These are phyloP conservation scores for Daedaleopsis nitida DNA, from an alignment of 768 basidiomycete genomes.

Conservation along the genomic window DNA sequence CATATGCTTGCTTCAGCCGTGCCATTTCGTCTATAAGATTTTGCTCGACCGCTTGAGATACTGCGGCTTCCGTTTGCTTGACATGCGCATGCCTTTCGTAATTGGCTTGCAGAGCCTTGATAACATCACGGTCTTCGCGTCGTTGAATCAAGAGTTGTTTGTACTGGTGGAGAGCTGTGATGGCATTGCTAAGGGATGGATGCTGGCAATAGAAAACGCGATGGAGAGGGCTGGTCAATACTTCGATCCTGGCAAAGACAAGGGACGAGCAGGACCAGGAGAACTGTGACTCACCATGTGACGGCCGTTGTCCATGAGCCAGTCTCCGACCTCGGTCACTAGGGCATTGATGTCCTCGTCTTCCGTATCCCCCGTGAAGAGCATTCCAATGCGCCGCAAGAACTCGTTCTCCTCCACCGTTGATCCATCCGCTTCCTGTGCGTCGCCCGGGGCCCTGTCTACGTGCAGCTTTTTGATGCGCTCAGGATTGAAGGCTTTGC, in stretches of 20 bases:
- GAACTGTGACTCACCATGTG: constrained; percentile 25
- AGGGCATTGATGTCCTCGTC: constrained; percentile 40
- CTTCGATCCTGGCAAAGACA: background rate
- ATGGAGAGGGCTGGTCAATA: background rate
- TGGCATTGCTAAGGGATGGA: constrained; percentile 34
- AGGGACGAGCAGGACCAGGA: background rate
- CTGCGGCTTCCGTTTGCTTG: constrained; percentile 22
- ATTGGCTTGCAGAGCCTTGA: constrained; percentile 15
- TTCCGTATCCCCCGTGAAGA: constrained; percentile 35
- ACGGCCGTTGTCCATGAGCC: constrained; percentile 49
- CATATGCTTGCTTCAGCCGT: constrained; percentile 1
- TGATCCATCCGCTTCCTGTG: background rate
- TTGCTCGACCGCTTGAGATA: constrained; percentile 20
- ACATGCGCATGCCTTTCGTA: constrained; percentile 18
- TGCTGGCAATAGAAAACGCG: constrained; percentile 24
- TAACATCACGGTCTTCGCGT: constrained; percentile 3
- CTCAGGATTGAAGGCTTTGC: constrained; percentile 57
- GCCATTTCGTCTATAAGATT: constrained; percentile 18
- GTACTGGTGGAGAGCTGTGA: constrained; percentile 41
- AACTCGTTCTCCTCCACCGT: constrained; percentile 26
- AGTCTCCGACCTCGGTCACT: constrained; percentile 50
- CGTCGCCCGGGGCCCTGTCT: constrained; percentile 35
- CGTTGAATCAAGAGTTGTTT: constrained; percentile 35
- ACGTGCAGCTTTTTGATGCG: constrained; percentile 70
- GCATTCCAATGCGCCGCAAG: constrained; percentile 37